A percentile compares a stretch with the other conserved stretches of the same genome.
These are phyloP conservation scores for Penicillium arizonense DNA, from an alignment of 495 filamentous ascomycete genomes.

Conservation along the genomic window DNA sequence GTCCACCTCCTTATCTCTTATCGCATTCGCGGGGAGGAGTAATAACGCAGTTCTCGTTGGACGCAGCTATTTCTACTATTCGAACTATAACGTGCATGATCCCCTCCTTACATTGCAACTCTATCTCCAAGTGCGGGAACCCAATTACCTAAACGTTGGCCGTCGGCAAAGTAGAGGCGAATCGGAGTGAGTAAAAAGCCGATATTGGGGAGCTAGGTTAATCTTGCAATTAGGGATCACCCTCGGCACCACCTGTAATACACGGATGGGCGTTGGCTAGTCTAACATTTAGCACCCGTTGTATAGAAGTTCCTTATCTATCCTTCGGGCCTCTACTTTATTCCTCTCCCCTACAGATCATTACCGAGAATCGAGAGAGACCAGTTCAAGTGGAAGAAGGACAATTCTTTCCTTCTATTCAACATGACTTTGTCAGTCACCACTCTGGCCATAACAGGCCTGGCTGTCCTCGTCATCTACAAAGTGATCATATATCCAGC, in stretches of 20 bases:
- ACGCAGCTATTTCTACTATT: no score
- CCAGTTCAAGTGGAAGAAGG: neutral
- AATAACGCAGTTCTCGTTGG: neutral
- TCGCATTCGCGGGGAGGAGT: conserved; percentile 3
- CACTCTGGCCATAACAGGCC: conserved; percentile 9
- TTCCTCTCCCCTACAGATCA: neutral
- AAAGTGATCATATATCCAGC: conserved; percentile 59
- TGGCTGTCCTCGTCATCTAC: conserved; percentile 39
- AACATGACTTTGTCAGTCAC: conserved; percentile 32
- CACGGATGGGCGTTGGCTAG: conserved; percentile 1
- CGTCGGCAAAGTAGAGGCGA: neutral
- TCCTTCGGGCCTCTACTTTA: neutral
- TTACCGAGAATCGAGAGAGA: neutral
- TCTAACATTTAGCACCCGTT: neutral
- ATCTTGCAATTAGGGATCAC: conserved; percentile 6
- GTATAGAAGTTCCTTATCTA: neutral
- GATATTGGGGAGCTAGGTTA: conserved; percentile 1
- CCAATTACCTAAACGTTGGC: neutral
- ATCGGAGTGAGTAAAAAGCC: conserved; percentile 1
- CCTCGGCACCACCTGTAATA: conserved; percentile 11
- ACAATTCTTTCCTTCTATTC: neutral
- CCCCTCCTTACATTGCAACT: neutral
- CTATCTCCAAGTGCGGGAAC: neutral
- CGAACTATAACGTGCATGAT: neutral
- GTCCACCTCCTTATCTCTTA: conserved; percentile 2